These are phyloP conservation scores for Microthlaspi erraticum DNA, from an alignment of 345 rosid genomes.

Conservation along the genomic window DNA sequence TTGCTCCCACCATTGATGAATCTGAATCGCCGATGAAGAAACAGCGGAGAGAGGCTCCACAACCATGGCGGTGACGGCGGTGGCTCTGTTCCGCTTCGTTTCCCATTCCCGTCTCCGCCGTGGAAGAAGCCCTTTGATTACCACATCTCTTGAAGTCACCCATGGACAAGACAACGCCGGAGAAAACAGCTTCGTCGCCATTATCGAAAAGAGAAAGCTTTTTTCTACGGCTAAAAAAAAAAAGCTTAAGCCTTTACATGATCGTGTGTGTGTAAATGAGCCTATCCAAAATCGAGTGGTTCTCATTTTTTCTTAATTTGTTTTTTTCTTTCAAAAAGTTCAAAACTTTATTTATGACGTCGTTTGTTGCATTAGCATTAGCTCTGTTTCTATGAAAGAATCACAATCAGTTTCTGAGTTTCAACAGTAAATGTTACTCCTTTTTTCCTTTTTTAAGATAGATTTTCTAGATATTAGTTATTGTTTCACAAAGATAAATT, in stretches of 20 bases:
- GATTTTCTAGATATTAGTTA: too few species aligned
- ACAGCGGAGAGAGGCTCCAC: slow-evolving; percentile 34
- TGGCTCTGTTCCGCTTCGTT: slow-evolving; percentile 29
- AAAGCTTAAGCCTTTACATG: slow-evolving; percentile 33
- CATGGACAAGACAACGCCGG: slow-evolving; percentile 44
- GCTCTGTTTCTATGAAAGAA: slow-evolving; percentile 36
- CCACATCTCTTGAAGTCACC: slow-evolving; percentile 36
- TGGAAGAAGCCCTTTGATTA: slow-evolving; percentile 29
- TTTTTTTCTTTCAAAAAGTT: not conserved
- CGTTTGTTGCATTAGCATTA: slow-evolving; percentile 20
- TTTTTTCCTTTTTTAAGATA: not conserved
- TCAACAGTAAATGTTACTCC: not conserved
- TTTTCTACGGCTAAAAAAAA: not conserved
- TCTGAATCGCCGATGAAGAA: slow-evolving; percentile 43
- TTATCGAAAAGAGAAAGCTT: slow-evolving; percentile 19
- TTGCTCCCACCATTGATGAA: slow-evolving; percentile 45
- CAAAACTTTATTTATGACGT: slow-evolving; percentile 27
- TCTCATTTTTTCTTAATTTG: slow-evolving; percentile 22
- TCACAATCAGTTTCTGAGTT: not conserved
- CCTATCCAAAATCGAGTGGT: slow-evolving; percentile 45
- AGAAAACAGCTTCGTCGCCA: slow-evolving; percentile 47
- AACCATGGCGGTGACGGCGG: slow-evolving; percentile 25
- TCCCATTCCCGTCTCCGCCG: slow-evolving; percentile 1
- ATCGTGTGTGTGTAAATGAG: slow-evolving; percentile 20
- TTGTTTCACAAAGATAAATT: too few species aligned